Percentiles rank a stretch among this genome's conserved stretches.
phyloP scores from a whole-genome alignment of 352 stramenopile species.

The Pythium myriotylum region DNA sequence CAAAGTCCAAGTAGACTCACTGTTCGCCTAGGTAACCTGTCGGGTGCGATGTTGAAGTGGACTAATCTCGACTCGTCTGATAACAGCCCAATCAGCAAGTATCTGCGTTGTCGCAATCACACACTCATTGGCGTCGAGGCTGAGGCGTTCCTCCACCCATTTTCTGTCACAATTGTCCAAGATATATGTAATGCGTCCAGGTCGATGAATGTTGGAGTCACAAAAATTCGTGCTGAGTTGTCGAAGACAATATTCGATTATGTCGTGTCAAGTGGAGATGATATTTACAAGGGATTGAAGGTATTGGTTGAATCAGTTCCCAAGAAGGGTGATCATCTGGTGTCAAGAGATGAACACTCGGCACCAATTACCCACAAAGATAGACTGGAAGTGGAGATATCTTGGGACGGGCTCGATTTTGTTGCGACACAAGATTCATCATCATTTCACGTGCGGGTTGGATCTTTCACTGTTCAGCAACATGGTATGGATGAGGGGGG shows the following conservation, averaged over 20 bases:
- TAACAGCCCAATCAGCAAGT: no score
- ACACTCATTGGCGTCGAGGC: constrained; percentile 10
- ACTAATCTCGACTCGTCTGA: background rate
- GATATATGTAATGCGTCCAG: background rate
- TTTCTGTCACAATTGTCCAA: constrained; percentile 41
- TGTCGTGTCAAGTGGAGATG: constrained; percentile 11
- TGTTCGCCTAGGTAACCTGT: constrained; percentile 55
- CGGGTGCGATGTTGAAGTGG: constrained; percentile 27
- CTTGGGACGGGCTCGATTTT: constrained; percentile 58
- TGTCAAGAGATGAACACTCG: background rate
- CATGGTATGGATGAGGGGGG: constrained; percentile 14
- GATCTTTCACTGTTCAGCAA: constrained; percentile 41
- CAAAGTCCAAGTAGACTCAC: constrained; percentile 26
- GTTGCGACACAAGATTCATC: constrained; percentile 4
- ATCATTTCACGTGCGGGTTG: constrained; percentile 66
- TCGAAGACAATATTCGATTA: constrained; percentile 33
- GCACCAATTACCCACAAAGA: background rate
- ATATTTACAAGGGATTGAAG: constrained; percentile 13
- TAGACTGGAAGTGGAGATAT: constrained; percentile 19
- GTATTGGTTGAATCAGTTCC: background rate
- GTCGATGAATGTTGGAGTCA: constrained; percentile 13
- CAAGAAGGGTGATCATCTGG: no score
- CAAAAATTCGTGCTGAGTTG: constrained; percentile 38
- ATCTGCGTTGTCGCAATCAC: no score
- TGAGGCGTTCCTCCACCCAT: constrained; percentile 51